These are phyloP conservation scores for Ensete ventricosum DNA, from an alignment of 176 grass and related monocot species.

Conservation along the genomic window DNA sequence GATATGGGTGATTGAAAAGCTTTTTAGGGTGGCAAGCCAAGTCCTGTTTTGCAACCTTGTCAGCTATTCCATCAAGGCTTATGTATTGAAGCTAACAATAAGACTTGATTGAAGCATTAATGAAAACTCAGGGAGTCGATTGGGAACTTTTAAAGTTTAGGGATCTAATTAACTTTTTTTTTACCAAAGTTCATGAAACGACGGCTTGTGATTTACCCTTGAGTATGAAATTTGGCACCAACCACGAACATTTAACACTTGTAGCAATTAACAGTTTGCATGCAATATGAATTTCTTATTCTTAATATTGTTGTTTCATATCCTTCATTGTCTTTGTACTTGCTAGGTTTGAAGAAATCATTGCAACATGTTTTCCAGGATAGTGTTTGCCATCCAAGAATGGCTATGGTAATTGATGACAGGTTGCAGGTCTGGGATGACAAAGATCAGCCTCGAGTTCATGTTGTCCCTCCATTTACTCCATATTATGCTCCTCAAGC, in stretches of 20 bases:
- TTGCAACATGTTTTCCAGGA: slow-evolving; percentile 82
- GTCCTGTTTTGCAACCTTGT: background rate
- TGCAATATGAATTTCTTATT: background rate
- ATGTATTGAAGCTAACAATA: background rate
- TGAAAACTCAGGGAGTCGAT: background rate
- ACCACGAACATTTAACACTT: background rate
- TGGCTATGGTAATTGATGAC: slow-evolving; percentile 99
- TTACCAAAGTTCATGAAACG: background rate
- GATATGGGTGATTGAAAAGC: background rate
- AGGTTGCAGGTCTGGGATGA: slow-evolving; percentile 87
- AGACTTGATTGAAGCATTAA: background rate
- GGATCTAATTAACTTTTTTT: background rate
- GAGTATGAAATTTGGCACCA: too few species aligned
- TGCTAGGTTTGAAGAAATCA: slow-evolving; percentile 62
- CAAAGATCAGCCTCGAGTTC: slow-evolving; percentile 90
- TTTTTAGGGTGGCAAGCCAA: background rate
- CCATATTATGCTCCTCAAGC: slow-evolving; percentile 94
- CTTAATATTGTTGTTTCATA: background rate
- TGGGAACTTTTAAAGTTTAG: background rate
- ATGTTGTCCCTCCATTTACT: slow-evolving; percentile 89
- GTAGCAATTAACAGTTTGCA: background rate
- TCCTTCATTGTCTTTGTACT: slow-evolving; percentile 4
- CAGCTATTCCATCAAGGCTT: background rate
- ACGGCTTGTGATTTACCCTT: background rate
- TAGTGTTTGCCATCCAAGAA: slow-evolving; percentile 80